Percentiles rank a stretch among this genome's conserved stretches.
phyloP scores from a whole-genome alignment of 768 basidiomycete genomes.

The Boletus subparvulus region DNA sequence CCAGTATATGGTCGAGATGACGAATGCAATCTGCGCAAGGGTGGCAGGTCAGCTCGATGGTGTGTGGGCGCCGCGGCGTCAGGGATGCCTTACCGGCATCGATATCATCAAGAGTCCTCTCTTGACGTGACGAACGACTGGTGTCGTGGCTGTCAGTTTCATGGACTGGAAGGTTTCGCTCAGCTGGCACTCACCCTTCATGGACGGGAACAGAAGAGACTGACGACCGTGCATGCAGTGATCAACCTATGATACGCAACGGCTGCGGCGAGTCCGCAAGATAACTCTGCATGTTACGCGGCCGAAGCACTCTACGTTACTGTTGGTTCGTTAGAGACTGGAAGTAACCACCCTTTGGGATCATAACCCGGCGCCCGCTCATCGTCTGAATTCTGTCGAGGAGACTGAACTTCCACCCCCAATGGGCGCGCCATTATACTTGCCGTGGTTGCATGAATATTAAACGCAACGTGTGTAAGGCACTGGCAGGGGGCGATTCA shows the following conservation, averaged over 20 bases:
- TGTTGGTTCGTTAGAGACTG: constrained; percentile 81
- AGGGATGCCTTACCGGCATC: constrained; percentile 50
- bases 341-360: constrained; percentile 55
- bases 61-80: not conserved
- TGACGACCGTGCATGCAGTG: constrained; percentile 42
- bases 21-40: constrained; percentile 38
- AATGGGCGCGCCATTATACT: constrained; percentile 33
- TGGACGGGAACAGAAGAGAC: constrained; percentile 37
- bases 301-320: constrained; percentile 23
- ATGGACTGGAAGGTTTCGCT: not conserved
- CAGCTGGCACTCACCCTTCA: constrained; percentile 31
- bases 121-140: constrained; percentile 44
- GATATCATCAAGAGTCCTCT: constrained; percentile 61
- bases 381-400: too few species aligned
- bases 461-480: not conserved
- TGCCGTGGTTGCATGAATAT: constrained; percentile 30
- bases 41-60: not conserved
- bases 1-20: constrained; percentile 69
- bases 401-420: constrained; percentile 34
- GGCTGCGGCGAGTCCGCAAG: not conserved
- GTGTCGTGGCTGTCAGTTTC: not conserved
- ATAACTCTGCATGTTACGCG: not conserved
- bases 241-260: constrained; percentile 19
- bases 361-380: constrained; percentile 14
- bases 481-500: too few species aligned